phyloP scores from a whole-genome alignment of 2,329 filamentous ascomycete species.

The Claviceps purpurea region DNA sequence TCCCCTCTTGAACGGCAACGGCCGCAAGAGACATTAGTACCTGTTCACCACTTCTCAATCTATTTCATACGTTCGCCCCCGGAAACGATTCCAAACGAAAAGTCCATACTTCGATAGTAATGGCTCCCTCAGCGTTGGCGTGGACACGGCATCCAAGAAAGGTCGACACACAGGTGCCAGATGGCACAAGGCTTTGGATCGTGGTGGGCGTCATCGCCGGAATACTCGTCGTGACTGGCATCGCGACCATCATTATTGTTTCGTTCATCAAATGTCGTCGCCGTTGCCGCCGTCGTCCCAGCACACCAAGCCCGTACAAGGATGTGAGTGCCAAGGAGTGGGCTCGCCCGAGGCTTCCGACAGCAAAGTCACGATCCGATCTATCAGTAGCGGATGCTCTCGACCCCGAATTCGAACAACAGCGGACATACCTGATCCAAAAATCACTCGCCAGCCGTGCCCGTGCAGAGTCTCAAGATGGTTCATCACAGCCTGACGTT shows the following conservation, averaged over 20 bases:
- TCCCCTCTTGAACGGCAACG: too few relatives aligned
- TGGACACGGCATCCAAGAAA: not conserved
- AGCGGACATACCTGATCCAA: constrained; percentile 27
- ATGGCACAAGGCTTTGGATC: not conserved
- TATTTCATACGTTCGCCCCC: too few relatives aligned
- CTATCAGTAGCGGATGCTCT: not conserved
- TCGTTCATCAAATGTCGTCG: not conserved
- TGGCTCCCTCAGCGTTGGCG: not conserved
- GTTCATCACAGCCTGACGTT: too few relatives aligned
- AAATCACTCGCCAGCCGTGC: constrained; percentile 26
- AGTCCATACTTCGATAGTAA: not conserved
- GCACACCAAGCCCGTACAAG: not conserved
- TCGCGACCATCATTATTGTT: not conserved
- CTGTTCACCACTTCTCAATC: too few relatives aligned
- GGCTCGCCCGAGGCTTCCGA: not conserved
- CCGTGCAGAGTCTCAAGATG: not conserved
- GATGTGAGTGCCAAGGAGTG: constrained; percentile 1
- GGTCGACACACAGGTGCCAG: not conserved
- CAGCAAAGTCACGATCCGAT: not conserved
- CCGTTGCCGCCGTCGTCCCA: not conserved
- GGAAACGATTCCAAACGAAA: too few relatives aligned
- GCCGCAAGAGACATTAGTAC: too few relatives aligned
- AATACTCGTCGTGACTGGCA: not conserved
- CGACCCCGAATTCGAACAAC: constrained; percentile 21
- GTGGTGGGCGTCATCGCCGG: not conserved